Conservation (phyloP, 2,329 filamentous ascomycete species). For the Coniella lustricola region DNA sequence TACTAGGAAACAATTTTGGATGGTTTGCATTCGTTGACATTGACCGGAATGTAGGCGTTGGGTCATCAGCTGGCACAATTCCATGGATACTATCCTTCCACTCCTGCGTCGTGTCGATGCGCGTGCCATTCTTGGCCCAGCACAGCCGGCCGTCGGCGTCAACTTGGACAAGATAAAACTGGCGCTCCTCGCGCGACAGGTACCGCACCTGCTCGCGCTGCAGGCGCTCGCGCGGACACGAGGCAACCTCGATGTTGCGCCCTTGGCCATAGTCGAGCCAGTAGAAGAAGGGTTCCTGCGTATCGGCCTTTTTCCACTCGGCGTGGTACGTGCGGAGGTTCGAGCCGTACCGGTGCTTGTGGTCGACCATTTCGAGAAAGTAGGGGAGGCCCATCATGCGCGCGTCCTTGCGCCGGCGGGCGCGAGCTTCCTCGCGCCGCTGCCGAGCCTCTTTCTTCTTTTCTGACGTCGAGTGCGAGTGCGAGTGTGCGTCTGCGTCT, state of each 20-base stretch:
- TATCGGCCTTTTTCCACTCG: conserved; percentile 71
- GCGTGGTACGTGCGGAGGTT: conserved; percentile 77
- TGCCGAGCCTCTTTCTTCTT: conserved; percentile 32
- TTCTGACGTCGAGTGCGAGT: conserved; percentile 29
- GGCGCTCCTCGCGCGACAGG: conserved; percentile 71
- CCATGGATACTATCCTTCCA: conserved; percentile 77
- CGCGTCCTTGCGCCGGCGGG: conserved; percentile 55
- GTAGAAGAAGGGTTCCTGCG: conserved; percentile 85
- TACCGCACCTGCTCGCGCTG: conserved; percentile 79
- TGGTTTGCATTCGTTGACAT: conserved; percentile 27
- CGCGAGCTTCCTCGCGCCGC: conserved; percentile 42
- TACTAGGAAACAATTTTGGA: conserved; percentile 13
- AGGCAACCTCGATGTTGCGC: conserved; percentile 58
- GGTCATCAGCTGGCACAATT: conserved; percentile 56
- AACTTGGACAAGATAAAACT: conserved; percentile 72
- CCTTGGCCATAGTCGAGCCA: conserved; percentile 85
- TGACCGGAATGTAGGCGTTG: conserved; percentile 46
- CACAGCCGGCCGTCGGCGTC: conserved; percentile 69
- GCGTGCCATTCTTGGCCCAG: conserved; percentile 76
- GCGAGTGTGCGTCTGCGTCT: too few species aligned
- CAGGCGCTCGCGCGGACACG: conserved; percentile 66
- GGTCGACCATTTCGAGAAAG: conserved; percentile 77
- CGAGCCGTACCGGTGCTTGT: conserved; percentile 80
- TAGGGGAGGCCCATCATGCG: conserved; percentile 82
- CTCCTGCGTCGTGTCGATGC: conserved; percentile 67